Evolutionary conservation across 495 filamentous ascomycete genomes (phyloP).

Genomic region (Lasiosphaeris hirsuta): DNA sequence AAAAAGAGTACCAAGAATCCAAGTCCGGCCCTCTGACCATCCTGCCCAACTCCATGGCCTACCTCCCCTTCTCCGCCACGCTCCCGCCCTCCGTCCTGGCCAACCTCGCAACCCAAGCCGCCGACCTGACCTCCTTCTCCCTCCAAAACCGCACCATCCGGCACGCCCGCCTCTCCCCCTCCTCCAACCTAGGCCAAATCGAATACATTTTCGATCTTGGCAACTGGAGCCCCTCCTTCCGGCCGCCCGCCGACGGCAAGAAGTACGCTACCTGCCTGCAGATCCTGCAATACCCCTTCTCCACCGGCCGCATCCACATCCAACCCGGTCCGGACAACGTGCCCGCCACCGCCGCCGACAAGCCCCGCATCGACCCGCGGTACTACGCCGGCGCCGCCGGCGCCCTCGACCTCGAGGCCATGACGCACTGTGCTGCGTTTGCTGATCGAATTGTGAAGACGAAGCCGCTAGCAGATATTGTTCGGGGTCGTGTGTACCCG

Average conservation of each 20-base stretch:
- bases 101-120: background rate
- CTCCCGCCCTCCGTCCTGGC: too few relatives aligned
- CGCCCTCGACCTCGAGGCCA: slow-evolving; percentile 41
- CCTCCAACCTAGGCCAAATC: slow-evolving; percentile 41
- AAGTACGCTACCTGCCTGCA: slow-evolving; percentile 50
- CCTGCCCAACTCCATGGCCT: slow-evolving; percentile 39
- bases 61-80: slow-evolving; percentile 41
- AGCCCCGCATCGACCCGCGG: slow-evolving; percentile 37
- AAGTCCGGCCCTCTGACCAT: slow-evolving; percentile 20
- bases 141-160: slow-evolving; percentile 20
- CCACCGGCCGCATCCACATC: slow-evolving; percentile 47
- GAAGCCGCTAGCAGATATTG: slow-evolving; percentile 39
- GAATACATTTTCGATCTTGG: slow-evolving; percentile 50
- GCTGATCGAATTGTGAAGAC: slow-evolving; percentile 41
- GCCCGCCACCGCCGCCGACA: background rate
- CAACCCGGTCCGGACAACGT: slow-evolving; percentile 5
- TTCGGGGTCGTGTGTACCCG: slow-evolving; percentile 38
- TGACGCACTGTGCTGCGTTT: slow-evolving; percentile 39
- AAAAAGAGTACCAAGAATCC: slow-evolving; percentile 14
- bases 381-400: slow-evolving; percentile 40
- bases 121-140: background rate
- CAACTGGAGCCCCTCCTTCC: slow-evolving; percentile 47
- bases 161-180: slow-evolving; percentile 31
- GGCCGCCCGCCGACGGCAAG: slow-evolving; percentile 32
- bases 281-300: slow-evolving; percentile 54